Evolutionary conservation across 805 yeast species (phyloP).

Genomic region (Metahyphopichia silvanorum): DNA sequence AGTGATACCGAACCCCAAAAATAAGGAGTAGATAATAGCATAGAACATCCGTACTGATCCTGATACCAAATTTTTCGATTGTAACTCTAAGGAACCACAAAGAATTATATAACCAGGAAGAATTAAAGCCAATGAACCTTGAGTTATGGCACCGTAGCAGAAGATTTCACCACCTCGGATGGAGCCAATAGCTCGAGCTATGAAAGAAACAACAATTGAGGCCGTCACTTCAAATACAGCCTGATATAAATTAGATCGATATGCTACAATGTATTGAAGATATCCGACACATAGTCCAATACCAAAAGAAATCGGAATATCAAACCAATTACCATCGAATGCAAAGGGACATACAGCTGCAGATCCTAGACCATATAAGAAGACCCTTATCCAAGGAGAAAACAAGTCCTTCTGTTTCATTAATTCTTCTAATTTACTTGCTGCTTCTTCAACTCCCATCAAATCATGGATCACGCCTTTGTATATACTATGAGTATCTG

Average conservation of each 20-base stretch:
- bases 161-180: conserved; percentile 60
- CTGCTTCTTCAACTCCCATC: conserved; percentile 85
- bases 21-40: conserved; percentile 88
- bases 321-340: conserved; percentile 84
- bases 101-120: conserved; percentile 92
- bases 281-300: conserved; percentile 82
- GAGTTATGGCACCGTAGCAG: conserved; percentile 86
- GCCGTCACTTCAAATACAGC: conserved; percentile 91
- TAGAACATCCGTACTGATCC: conserved; percentile 96
- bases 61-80: conserved; percentile 85
- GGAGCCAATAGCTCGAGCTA: conserved; percentile 88
- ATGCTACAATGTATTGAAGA: conserved; percentile 76
- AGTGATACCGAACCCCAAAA: conserved; percentile 91
- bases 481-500: conserved; percentile 79
- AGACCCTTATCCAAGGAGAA: conserved; percentile 75
- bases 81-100: conserved; percentile 89
- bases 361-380: conserved; percentile 77
- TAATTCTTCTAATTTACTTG: conserved; percentile 63
- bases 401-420: conserved; percentile 58
- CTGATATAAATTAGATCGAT: conserved; percentile 76
- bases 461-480: conserved; percentile 89
- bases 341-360: conserved; percentile 87
- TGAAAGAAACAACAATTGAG: conserved; percentile 80
- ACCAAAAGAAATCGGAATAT: conserved; percentile 77
- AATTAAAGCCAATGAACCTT: conserved; percentile 86